These are phyloP conservation scores for Ophidiomyces ophidiicola DNA, from an alignment of 2,329 filamentous ascomycete species.

Conservation along the genomic window DNA sequence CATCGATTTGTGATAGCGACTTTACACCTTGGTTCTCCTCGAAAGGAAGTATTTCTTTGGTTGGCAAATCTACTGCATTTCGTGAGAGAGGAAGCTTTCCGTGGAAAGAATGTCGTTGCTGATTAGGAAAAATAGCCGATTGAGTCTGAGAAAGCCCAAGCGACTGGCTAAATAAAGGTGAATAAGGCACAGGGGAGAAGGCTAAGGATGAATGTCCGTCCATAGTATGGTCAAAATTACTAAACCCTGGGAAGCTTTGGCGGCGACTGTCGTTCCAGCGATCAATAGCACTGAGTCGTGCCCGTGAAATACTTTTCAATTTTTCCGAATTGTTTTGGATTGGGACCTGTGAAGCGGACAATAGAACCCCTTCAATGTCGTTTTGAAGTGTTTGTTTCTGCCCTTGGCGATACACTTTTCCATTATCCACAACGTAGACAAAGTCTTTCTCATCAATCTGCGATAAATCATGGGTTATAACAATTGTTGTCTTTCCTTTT, in stretches of 20 bases:
- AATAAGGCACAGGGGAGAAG: slow-evolving; percentile 6
- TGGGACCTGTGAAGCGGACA: neutral
- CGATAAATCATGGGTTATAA: slow-evolving; percentile 81
- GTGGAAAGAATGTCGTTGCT: neutral
- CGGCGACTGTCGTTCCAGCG: neutral
- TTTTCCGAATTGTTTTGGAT: neutral
- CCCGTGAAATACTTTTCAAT: neutral
- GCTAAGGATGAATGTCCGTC: neutral
- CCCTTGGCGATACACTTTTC: slow-evolving; percentile 57
- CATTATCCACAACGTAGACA: slow-evolving; percentile 65
- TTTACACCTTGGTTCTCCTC: too few species aligned
- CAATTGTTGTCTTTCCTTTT: slow-evolving; percentile 68
- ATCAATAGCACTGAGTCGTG: neutral
- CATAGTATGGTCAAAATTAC: neutral
- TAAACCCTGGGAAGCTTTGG: neutral
- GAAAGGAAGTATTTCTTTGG: neutral
- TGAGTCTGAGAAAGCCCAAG: neutral
- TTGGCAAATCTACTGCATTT: neutral
- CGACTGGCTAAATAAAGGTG: slow-evolving; percentile 5
- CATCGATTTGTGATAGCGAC: too few species aligned
- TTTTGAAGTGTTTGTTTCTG: slow-evolving; percentile 35
- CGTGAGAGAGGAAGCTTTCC: neutral
- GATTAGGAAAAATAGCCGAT: neutral
- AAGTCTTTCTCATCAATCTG: slow-evolving; percentile 64
- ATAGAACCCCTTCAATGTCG: neutral